Percentiles rank a stretch among this genome's conserved stretches.
Evolutionary conservation across 2,329 filamentous ascomycete species (phyloP).

Genomic region (Diatrype stigma): DNA sequence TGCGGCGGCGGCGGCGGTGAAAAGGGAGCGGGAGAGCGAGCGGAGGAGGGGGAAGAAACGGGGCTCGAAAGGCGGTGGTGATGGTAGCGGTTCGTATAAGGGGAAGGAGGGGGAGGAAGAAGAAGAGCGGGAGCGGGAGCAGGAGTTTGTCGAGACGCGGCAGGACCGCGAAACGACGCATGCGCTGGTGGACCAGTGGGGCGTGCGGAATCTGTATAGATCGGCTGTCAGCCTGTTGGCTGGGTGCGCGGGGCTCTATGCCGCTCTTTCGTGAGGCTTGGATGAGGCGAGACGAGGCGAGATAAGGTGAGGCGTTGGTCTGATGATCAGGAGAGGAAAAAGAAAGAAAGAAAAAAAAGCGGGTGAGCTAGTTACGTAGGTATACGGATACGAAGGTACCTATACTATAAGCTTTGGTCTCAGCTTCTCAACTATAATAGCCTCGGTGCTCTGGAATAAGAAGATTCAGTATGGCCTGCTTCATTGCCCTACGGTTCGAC

Average conservation of each 20-base stretch:
- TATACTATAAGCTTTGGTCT: too few species aligned
- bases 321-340: too few species aligned
- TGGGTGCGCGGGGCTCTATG: neutral
- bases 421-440: too few species aligned
- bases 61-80: neutral
- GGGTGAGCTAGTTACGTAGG: too few species aligned
- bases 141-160: neutral
- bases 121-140: neutral
- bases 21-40: neutral
- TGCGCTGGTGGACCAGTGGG: neutral
- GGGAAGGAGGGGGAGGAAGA: neutral
- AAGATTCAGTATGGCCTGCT: too few species aligned
- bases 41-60: neutral
- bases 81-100: neutral
- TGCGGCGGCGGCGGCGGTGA: too few species aligned
- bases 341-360: too few species aligned
- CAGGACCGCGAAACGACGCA: neutral
- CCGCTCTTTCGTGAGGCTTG: neutral
- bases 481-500: too few species aligned
- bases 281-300: neutral
- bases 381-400: too few species aligned
- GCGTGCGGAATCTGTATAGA: neutral
- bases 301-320: too few species aligned
- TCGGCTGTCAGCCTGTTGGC: neutral
- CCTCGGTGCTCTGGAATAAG: too few species aligned